Conservation (phyloP, 148 eudicot species). For the Pouteria glomerata region DNA sequence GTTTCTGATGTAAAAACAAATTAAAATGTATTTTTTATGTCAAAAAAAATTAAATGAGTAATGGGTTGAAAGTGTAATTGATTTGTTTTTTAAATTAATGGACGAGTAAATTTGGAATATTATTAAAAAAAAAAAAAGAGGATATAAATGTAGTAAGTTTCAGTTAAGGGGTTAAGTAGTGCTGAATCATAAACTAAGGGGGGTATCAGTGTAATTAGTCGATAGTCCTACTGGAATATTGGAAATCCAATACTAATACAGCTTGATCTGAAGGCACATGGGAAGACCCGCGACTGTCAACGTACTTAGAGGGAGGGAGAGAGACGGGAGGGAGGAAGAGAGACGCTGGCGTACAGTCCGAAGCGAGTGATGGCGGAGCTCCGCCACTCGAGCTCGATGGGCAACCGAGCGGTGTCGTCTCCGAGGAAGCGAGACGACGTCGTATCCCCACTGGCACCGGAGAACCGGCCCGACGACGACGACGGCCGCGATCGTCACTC, state of each 20-base stretch:
- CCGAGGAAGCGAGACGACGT: conserved; percentile 61
- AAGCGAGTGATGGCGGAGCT: conserved; percentile 85
- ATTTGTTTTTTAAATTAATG: too few species aligned
- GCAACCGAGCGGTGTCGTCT: conserved; percentile 58
- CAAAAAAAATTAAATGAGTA: too few species aligned
- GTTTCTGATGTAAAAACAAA: too few species aligned
- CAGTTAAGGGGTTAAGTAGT: too few species aligned
- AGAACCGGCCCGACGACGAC: conserved; percentile 29
- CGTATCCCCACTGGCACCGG: conserved; percentile 47
- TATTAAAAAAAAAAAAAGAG: too few species aligned
- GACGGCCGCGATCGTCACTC: conserved; percentile 41
- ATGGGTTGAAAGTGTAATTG: too few species aligned
- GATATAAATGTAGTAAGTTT: too few species aligned
- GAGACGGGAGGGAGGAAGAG: background rate
- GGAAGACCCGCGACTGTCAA: background rate
- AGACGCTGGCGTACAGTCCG: conserved; percentile 44
- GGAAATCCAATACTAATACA: background rate
- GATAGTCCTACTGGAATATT: too few species aligned
- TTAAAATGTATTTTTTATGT: too few species aligned
- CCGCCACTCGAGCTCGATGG: conserved; percentile 71
- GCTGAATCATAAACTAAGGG: too few species aligned
- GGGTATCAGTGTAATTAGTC: too few species aligned
- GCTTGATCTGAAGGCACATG: conserved; percentile 6
- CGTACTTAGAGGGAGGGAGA: background rate
- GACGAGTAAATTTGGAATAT: too few species aligned